Evolutionary conservation across 2,329 filamentous ascomycete genomes (phyloP).

Genomic region (Claviceps humidiphila): DNA sequence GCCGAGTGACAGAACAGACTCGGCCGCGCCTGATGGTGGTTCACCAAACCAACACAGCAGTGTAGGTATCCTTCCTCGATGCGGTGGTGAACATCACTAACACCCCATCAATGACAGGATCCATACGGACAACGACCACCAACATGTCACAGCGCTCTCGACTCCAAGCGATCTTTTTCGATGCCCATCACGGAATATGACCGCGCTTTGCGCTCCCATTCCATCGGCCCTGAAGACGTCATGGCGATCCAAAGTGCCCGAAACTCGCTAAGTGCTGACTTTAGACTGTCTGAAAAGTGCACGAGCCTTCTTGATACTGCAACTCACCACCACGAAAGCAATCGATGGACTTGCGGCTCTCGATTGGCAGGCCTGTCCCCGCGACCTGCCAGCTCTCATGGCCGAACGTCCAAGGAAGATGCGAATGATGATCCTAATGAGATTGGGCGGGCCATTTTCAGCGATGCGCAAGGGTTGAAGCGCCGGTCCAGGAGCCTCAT

Average conservation of each 20-base stretch:
- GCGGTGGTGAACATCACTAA: not conserved
- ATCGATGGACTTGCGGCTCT: conserved; percentile 18
- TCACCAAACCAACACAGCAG: conserved; percentile 28
- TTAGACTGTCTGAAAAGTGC: conserved; percentile 17
- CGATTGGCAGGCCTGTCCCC: conserved; percentile 44
- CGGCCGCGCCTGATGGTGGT: not conserved
- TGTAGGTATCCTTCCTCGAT: conserved; percentile 24
- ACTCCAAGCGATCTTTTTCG: conserved; percentile 43
- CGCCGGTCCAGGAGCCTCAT: conserved; percentile 48
- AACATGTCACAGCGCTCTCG: conserved; percentile 16
- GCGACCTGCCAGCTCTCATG: conserved; percentile 47
- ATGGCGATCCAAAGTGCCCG: conserved; percentile 39
- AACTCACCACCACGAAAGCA: conserved; percentile 12
- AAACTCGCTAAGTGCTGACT: conserved; percentile 37
- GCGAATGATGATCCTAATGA: conserved; percentile 33
- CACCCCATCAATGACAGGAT: conserved; percentile 9
- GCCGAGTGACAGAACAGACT: not conserved
- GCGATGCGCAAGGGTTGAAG: conserved; percentile 33
- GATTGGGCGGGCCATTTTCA: conserved; percentile 50
- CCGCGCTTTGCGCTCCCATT: conserved; percentile 47
- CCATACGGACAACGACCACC: conserved; percentile 25
- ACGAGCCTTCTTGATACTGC: not conserved
- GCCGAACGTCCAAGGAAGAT: conserved; percentile 26
- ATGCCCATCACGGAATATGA: conserved; percentile 48
- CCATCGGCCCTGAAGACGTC: conserved; percentile 42